Percentiles rank a stretch among this genome's conserved stretches.
These are phyloP conservation scores for Monosporascus ibericus DNA, from an alignment of 2,329 filamentous ascomycete genomes.

Conservation along the genomic window DNA sequence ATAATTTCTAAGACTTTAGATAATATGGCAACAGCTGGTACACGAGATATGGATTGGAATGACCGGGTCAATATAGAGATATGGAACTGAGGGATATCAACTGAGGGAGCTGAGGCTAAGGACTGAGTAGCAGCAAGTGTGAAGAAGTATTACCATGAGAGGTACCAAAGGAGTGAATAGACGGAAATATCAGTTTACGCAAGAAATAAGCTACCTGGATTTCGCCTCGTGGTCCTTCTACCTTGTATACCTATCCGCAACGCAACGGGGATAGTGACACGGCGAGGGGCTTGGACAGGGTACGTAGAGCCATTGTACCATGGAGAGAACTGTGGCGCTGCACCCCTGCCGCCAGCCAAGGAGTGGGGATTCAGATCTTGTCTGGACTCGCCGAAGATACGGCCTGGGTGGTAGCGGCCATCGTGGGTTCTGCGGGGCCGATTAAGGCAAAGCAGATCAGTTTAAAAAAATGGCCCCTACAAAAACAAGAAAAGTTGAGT, in stretches of 20 bases:
- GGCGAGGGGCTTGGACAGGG: slow-evolving; percentile 16
- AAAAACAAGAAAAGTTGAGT: slow-evolving; percentile 14
- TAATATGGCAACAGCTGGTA: no score
- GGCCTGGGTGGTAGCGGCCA: slow-evolving; percentile 26
- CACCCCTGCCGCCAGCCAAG: slow-evolving; percentile 24
- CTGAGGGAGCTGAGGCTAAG: no score
- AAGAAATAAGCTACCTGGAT: slow-evolving; percentile 3
- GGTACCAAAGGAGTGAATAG: neutral
- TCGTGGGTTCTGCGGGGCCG: slow-evolving; percentile 19
- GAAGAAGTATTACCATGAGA: neutral
- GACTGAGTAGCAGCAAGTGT: neutral
- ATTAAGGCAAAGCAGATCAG: slow-evolving; percentile 11
- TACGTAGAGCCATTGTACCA: slow-evolving; percentile 16
- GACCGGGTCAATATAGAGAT: neutral
- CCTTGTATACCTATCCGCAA: slow-evolving; percentile 15
- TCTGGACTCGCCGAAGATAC: slow-evolving; percentile 25
- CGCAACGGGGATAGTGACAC: slow-evolving; percentile 14
- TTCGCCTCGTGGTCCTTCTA: slow-evolving; percentile 4
- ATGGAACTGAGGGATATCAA: no score
- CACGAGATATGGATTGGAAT: neutral
- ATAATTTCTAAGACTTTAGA: neutral
- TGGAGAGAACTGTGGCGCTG: slow-evolving; percentile 27
- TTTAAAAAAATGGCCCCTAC: slow-evolving; percentile 6
- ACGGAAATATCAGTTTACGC: slow-evolving; percentile 1
- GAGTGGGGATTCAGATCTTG: slow-evolving; percentile 19